Base-by-base conservation (phyloP, 1,284 basidiomycete species). In the Ustilago loliicola region DNA sequence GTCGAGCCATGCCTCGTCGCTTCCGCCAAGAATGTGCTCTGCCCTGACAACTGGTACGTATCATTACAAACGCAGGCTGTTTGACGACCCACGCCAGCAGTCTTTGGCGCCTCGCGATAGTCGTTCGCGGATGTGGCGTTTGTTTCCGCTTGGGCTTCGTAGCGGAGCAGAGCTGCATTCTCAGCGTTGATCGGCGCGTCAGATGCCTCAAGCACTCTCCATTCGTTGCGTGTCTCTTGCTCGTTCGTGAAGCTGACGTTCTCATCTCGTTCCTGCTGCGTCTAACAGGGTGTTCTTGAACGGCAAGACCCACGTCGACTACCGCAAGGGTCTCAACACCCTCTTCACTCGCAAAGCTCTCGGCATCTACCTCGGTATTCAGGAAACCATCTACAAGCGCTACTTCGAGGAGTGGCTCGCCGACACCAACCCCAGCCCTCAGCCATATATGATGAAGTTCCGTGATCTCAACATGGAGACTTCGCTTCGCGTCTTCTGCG, bases 401-500 rank as follows among this genome's bases (percentile, higher is more conserved):
- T 92, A 94, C 87, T 91, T 95, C 82, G 86, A 88, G 55, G 80
- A 88, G 79, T 79, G 87, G 87, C 54, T 87, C 36, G 65, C 68
- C 51, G 83, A 86, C 70, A 58, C 79, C 29, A 76, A 80, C 62
- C 80, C 79, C 23, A 67, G 77, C 29, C 68, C 85, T 3, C 76
- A 85, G 76, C 84, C 83, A 11, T 87, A 96, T 89, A 97, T 97
- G 95, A 92, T 93, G 91, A 90, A 89, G 38, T 93, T 94, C 86
- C 94, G 97, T 71, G 91, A 93, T 85, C 89, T 98, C 79, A 99
- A 99, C 89, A 98, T 99, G 96, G 93, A 96, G 79, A 96, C 95
- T 3, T 98, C 96, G 13, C 91, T 99, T 34, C 91, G 92, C 61
- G 96, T 98, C 66, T 99, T 99, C 88, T 94, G 96, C 84, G 96